phyloP scores from a whole-genome alignment of 495 filamentous ascomycete species.

The Wilcoxina mikolae region DNA sequence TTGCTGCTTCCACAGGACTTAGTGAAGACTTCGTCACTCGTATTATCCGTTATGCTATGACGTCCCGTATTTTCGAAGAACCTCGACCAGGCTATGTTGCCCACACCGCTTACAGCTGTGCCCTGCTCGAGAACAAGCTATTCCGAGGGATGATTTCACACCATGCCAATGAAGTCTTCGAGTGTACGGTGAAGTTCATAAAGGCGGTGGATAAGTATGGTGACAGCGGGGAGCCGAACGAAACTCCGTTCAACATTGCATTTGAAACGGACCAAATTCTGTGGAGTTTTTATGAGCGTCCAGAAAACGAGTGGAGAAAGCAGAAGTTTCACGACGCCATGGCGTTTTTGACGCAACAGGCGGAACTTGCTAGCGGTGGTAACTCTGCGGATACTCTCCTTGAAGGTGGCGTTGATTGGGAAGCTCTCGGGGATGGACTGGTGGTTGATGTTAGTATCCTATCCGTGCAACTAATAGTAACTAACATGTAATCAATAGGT shows the following conservation, averaged over 20 bases:
- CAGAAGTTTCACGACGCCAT: neutral
- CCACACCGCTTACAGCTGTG: constrained; percentile 1
- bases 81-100: neutral
- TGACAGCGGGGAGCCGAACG: neutral
- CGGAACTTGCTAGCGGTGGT: neutral
- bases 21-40: neutral
- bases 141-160: neutral
- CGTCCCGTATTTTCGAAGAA: constrained; percentile 6
- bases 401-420: constrained; percentile 9
- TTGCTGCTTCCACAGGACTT: neutral
- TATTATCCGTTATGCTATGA: constrained; percentile 8
- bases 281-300: constrained; percentile 5
- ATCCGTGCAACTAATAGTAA: neutral
- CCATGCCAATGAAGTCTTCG: neutral
- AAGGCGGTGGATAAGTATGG: neutral
- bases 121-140: neutral
- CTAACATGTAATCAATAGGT: neutral
- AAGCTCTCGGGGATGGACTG: constrained; percentile 7
- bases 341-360: neutral
- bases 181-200: neutral
- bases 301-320: constrained; percentile 8
- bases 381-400: neutral
- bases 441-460: constrained; percentile 8
- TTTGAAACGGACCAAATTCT: constrained; percentile 6
- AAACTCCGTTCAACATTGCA: constrained; percentile 11